phyloP scores from a whole-genome alignment of 163 green algal species.

The Volvox carteri region DNA sequence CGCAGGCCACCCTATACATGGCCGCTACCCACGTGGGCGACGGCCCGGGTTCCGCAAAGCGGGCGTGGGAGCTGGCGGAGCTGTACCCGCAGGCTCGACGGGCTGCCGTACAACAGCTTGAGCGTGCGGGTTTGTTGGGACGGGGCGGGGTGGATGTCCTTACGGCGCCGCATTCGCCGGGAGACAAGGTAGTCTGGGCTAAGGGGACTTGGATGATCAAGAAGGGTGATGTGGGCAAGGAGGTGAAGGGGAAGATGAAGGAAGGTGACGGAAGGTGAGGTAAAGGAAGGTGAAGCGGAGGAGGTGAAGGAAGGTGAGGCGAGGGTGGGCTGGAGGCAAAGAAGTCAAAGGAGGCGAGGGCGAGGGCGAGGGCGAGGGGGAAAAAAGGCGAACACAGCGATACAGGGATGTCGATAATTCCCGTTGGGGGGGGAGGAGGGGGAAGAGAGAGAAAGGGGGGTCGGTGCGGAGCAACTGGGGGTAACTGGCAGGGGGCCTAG shows the following conservation, averaged over 20 bases:
- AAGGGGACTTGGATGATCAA: background rate
- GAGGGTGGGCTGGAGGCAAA: no score
- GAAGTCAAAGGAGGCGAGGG: no score
- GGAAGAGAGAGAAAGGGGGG: no score
- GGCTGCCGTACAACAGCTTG: background rate
- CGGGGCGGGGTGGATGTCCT: constrained; percentile 23
- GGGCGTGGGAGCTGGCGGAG: background rate
- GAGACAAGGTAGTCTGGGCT: background rate
- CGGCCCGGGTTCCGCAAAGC: background rate
- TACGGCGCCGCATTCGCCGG: background rate
- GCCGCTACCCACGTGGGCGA: constrained; percentile 10
- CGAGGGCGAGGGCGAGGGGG: no score
- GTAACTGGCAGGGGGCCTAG: no score
- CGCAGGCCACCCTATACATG: constrained; percentile 25
- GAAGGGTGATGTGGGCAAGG: background rate
- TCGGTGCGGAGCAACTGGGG: no score
- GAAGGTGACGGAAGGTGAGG: background rate
- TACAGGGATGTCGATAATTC: no score
- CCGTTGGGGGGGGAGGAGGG: no score
- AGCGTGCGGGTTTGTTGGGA: background rate
- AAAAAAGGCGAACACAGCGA: no score
- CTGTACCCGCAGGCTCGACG: constrained; percentile 18
- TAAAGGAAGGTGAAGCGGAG: background rate
- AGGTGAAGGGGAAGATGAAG: background rate
- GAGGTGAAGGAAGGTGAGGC: background rate